Percentiles rank a stretch among this genome's conserved stretches.
Evolutionary conservation across 2,329 filamentous ascomycete species (phyloP).

Genomic region (Ascochyta rabiei): DNA sequence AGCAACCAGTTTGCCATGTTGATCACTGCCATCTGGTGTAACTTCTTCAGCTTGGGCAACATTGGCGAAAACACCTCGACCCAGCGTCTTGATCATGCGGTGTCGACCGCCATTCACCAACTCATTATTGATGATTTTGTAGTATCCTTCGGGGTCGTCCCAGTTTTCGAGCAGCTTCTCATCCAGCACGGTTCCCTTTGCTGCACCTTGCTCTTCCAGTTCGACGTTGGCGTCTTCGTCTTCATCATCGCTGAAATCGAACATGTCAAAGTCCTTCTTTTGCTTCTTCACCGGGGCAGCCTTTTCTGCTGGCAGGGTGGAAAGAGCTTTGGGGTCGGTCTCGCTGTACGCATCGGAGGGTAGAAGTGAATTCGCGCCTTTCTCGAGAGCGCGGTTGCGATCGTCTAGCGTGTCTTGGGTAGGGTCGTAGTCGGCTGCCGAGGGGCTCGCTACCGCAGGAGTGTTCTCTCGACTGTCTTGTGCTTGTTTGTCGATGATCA

Average conservation of each 20-base stretch:
- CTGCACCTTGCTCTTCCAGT: slow-evolving; percentile 52
- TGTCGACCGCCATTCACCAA: slow-evolving; percentile 85
- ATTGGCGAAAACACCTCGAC: slow-evolving; percentile 94
- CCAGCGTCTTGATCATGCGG: slow-evolving; percentile 83
- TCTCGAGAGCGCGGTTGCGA: slow-evolving; percentile 70
- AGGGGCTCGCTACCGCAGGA: slow-evolving; percentile 68
- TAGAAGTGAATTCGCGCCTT: slow-evolving; percentile 46
- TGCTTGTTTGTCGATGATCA: slow-evolving; percentile 50
- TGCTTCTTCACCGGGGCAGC: slow-evolving; percentile 44
- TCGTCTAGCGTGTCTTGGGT: slow-evolving; percentile 89
- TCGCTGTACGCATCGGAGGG: slow-evolving; percentile 64
- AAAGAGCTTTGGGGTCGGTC: slow-evolving; percentile 59
- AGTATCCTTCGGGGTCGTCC: slow-evolving; percentile 95
- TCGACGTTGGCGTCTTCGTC: slow-evolving; percentile 58
- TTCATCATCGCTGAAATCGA: slow-evolving; percentile 72
- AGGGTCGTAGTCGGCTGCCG: slow-evolving; percentile 92
- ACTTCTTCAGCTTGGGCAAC: slow-evolving; percentile 76
- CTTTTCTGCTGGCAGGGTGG: slow-evolving; percentile 54
- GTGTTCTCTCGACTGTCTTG: slow-evolving; percentile 44
- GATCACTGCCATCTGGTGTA: slow-evolving; percentile 47
- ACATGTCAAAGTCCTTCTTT: slow-evolving; percentile 67
- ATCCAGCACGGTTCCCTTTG: slow-evolving; percentile 54
- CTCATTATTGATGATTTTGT: slow-evolving; percentile 92
- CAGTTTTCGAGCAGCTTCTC: slow-evolving; percentile 87
- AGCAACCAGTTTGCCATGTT: slow-evolving; percentile 70